These are phyloP conservation scores for Tulasnella sp. DNA, from an alignment of 768 basidiomycete genomes.

Conservation along the genomic window DNA sequence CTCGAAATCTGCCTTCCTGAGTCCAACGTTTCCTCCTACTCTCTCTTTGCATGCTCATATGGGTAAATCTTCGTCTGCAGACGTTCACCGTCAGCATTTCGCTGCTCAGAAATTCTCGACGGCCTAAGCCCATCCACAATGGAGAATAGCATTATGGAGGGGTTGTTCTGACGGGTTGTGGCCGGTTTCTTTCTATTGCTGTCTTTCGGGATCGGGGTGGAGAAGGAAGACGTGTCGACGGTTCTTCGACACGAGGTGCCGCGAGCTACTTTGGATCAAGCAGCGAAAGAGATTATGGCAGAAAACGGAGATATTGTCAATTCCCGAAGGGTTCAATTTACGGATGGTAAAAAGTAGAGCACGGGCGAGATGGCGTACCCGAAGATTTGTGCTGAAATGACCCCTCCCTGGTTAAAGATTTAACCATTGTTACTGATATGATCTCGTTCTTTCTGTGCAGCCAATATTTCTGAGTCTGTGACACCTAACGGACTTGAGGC, in stretches of 20 bases:
- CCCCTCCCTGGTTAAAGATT: background rate
- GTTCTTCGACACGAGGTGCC: background rate
- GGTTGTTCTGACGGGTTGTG: background rate
- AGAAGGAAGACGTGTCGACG: background rate
- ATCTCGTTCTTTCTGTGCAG: background rate
- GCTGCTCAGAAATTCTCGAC: background rate
- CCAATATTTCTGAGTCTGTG: conserved; percentile 23
- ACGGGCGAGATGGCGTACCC: background rate
- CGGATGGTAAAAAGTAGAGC: conserved; percentile 17
- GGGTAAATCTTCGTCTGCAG: background rate
- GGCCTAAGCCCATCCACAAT: background rate
- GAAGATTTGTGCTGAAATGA: background rate
- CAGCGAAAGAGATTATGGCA: background rate
- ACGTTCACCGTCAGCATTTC: background rate
- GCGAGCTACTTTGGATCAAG: background rate
- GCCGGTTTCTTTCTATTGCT: conserved; percentile 11
- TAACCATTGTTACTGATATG: background rate
- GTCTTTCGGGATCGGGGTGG: conserved; percentile 18
- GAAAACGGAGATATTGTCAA: background rate
- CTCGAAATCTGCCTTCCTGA: background rate
- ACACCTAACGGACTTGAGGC: background rate
- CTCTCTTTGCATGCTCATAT: conserved; percentile 19
- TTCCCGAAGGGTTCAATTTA: conserved; percentile 22
- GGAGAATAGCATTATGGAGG: background rate
- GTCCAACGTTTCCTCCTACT: conserved; percentile 7